These are phyloP conservation scores for Penicilliopsis zonata DNA, from an alignment of 495 filamentous ascomycete species.

Conservation along the genomic window DNA sequence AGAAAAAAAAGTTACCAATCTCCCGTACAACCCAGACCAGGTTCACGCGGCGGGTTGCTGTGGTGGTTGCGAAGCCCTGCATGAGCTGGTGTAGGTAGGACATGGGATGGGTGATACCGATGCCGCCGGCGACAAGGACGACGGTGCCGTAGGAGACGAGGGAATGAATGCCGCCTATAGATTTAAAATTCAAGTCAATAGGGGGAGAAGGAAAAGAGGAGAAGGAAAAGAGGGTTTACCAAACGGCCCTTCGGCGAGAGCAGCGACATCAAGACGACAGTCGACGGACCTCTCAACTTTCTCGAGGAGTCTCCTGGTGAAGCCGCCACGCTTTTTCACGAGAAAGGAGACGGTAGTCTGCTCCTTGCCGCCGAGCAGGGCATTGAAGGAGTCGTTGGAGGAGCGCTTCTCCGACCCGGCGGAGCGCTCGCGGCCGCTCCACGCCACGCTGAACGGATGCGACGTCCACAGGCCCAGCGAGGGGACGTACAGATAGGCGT, in stretches of 20 bases:
- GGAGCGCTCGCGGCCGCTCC: conserved; percentile 19
- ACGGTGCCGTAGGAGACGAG: conserved; percentile 42
- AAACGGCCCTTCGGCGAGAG: conserved; percentile 44
- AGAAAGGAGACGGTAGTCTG: conserved; percentile 37
- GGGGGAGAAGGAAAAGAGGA: too few relatives aligned
- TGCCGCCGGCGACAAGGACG: conserved; percentile 43
- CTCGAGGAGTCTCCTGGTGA: conserved; percentile 40
- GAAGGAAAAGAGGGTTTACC: conserved; percentile 16
- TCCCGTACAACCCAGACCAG: conserved; percentile 31
- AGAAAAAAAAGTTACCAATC: conserved; percentile 13
- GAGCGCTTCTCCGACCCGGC: conserved; percentile 14
- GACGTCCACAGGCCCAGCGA: conserved; percentile 37
- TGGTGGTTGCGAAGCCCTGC: conserved; percentile 23
- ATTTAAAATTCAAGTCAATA: too few relatives aligned
- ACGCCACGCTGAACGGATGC: conserved; percentile 48
- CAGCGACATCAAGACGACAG: conserved; percentile 29
- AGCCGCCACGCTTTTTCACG: conserved; percentile 40
- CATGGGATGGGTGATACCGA: conserved; percentile 49
- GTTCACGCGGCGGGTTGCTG: conserved; percentile 28
- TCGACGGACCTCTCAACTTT: conserved; percentile 26
- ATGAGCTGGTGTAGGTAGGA: conserved; percentile 40
- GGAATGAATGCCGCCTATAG: conserved; percentile 32
- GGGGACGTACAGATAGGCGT: conserved; percentile 46
- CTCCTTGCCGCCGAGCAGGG: conserved; percentile 18
- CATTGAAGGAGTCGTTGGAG: conserved; percentile 21